Evolutionary conservation across 75 land plant genomes (phyloP), one percentile per base, ranked within the genome.

Genomic region (Selaginella tamariscina): DNA sequence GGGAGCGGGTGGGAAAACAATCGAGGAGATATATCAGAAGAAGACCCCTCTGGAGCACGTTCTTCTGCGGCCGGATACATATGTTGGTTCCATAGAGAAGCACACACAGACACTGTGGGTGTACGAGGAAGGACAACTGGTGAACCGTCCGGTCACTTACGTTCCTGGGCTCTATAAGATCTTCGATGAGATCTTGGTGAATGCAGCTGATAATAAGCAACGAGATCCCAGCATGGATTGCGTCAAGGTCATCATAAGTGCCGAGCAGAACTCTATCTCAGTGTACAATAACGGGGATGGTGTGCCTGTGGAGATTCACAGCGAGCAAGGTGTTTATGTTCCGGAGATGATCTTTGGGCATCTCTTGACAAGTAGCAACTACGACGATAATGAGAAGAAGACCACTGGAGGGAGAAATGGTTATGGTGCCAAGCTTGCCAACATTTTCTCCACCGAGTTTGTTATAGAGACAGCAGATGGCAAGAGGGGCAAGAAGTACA

Each of bases 161-260:
- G 96, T 90, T 1, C 99, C 97, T 1, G 99, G 92, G 0, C 78
- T 95, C n/a, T 95, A 95, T 96, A 95, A 95, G 82, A 95, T 95
- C 73, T 95, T 95, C 64, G 99, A 95, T 63, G 99, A 95, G 70
- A 95, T 95, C 44, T 71, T 95, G 28, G 99, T 95, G 60, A 90
- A 95, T 70, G 99, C 99, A 24, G 99, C 96, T 49, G 97, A 95
- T 60, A 90, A 95, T 79, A 95, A 95, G 84, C 87, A 91, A 82
- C 57, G 96, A 30, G 99, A 91, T 55, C 83, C 83, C n/a, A 65
- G 78, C 27, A 95, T 95, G 99, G 82, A 91, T 54, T 31, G 78
- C 20, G 73, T 93, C 30, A 82, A 82, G 79, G 74, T 71, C 28
- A 21, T 54, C 0, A 91, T 95, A 56, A 84, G 88, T 56, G 80